These are phyloP conservation scores for Halophytophthora batemanensis DNA, from an alignment of 352 stramenopile genomes.

Conservation along the genomic window DNA sequence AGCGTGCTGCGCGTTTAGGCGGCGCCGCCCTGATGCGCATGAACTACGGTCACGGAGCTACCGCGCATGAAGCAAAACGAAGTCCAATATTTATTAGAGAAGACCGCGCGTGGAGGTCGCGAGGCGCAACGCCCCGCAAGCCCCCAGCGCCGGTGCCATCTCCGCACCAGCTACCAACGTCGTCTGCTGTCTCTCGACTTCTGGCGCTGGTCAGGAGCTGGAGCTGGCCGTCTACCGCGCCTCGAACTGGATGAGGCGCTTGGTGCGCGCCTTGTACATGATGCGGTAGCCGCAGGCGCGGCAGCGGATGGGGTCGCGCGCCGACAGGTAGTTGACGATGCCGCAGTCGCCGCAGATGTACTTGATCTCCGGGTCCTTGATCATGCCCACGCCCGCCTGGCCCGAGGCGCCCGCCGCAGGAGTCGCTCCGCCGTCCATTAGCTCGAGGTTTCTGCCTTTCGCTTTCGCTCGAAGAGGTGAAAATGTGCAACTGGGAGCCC, in stretches of 20 bases:
- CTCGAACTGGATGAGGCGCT: slow-evolving; percentile 92
- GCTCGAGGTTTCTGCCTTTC: slow-evolving; percentile 7
- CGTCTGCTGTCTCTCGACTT: not conserved
- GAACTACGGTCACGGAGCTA: too few relatives aligned
- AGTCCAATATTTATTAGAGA: too few relatives aligned
- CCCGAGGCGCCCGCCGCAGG: slow-evolving; percentile 54
- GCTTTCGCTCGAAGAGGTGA: slow-evolving; percentile 13
- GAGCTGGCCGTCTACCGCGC: slow-evolving; percentile 56
- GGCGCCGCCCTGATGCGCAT: too few relatives aligned
- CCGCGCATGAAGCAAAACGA: too few relatives aligned
- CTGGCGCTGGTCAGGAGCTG: slow-evolving; percentile 5
- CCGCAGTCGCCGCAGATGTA: slow-evolving; percentile 98
- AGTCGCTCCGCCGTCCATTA: slow-evolving; percentile 81
- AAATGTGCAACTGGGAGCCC: slow-evolving; percentile 17
- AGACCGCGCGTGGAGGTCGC: too few relatives aligned
- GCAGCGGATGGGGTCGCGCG: slow-evolving; percentile 94
- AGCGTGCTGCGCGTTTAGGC: too few relatives aligned
- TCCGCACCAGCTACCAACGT: not conserved
- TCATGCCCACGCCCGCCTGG: slow-evolving; percentile 45
- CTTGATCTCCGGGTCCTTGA: slow-evolving; percentile 92
- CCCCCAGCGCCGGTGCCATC: too few relatives aligned
- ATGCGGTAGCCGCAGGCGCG: slow-evolving; percentile 96
- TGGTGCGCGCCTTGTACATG: slow-evolving; percentile 97
- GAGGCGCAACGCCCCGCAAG: too few relatives aligned
- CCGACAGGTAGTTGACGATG: slow-evolving; percentile 94